Percentiles rank a stretch among this genome's conserved stretches.
Evolutionary conservation across 31 red algal species (phyloP).

Genomic region (Asparagopsis taxiformis): DNA sequence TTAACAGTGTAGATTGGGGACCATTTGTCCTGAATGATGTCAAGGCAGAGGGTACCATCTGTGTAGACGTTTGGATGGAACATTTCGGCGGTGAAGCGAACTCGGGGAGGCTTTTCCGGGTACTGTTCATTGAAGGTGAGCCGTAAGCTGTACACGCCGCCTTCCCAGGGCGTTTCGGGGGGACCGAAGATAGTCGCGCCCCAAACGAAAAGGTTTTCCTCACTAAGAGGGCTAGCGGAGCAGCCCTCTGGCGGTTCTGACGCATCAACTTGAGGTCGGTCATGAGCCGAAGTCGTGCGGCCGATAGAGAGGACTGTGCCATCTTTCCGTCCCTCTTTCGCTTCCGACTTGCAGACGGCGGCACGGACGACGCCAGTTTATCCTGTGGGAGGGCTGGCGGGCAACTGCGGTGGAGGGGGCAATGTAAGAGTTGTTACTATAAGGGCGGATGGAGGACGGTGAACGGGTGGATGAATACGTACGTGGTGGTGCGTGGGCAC

Average conservation of each 20-base stretch:
- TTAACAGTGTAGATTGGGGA: constrained; percentile 97
- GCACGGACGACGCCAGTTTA: constrained; percentile 33
- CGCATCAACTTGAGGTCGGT: constrained; percentile 88
- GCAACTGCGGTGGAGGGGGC: neutral
- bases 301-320: constrained; percentile 51
- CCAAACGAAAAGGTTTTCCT: constrained; percentile 98
- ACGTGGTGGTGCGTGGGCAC: neutral
- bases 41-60: constrained; percentile 94
- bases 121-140: constrained; percentile 97
- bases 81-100: constrained; percentile 97
- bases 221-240: constrained; percentile 79
- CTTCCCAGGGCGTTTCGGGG: constrained; percentile 95
- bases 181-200: constrained; percentile 97
- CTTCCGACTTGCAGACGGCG: constrained; percentile 21
- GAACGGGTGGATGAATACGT: neutral
- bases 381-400: neutral
- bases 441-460: neutral
- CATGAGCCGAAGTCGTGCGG: constrained; percentile 85
- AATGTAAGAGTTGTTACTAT: neutral
- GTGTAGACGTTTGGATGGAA: constrained; percentile 98
- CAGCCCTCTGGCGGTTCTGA: constrained; percentile 96
- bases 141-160: constrained; percentile 86
- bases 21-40: constrained; percentile 98
- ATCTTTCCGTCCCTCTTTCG: constrained; percentile 56
- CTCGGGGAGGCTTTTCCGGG: constrained; percentile 96